Evolutionary conservation across 257 asterid species (phyloP).

Genomic region (Paraleonurus japonicus): DNA sequence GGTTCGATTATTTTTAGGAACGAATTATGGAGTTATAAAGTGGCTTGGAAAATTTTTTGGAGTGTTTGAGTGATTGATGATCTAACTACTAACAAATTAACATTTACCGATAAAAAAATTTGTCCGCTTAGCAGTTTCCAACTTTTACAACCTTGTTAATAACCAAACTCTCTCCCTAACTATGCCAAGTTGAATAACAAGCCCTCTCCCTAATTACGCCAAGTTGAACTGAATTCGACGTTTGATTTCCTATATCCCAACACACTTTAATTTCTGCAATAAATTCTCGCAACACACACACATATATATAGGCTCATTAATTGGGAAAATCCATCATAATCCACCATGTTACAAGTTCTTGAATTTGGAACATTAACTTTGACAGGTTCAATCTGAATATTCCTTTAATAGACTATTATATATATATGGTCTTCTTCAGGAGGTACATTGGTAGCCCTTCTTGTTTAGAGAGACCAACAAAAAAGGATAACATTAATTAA

Average conservation of each 20-base stretch:
- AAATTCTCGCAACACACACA: too few relatives aligned
- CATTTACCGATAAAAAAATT: too few relatives aligned
- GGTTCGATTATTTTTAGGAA: too few relatives aligned
- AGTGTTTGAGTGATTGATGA: too few relatives aligned
- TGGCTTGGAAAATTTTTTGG: too few relatives aligned
- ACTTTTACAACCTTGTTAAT: too few relatives aligned
- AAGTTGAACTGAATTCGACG: background rate
- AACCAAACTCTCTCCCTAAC: too few relatives aligned
- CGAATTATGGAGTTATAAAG: too few relatives aligned
- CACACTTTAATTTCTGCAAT: background rate
- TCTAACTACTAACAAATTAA: too few relatives aligned
- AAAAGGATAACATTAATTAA: background rate
- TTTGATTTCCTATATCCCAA: background rate
- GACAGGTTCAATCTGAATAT: background rate
- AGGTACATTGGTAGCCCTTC: background rate
- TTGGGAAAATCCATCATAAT: background rate
- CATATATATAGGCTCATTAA: background rate
- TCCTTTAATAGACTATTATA: background rate
- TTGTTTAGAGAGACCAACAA: background rate
- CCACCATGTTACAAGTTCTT: background rate
- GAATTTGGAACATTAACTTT: background rate
- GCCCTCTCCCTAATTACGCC: background rate
- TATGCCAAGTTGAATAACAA: too few relatives aligned
- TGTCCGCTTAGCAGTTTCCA: too few relatives aligned
- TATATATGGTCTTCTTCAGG: background rate